Percentiles rank a stretch among this genome's conserved stretches.
Conservation (phyloP, 768 basidiomycete genomes). For the Leccinellum luteum region DNA sequence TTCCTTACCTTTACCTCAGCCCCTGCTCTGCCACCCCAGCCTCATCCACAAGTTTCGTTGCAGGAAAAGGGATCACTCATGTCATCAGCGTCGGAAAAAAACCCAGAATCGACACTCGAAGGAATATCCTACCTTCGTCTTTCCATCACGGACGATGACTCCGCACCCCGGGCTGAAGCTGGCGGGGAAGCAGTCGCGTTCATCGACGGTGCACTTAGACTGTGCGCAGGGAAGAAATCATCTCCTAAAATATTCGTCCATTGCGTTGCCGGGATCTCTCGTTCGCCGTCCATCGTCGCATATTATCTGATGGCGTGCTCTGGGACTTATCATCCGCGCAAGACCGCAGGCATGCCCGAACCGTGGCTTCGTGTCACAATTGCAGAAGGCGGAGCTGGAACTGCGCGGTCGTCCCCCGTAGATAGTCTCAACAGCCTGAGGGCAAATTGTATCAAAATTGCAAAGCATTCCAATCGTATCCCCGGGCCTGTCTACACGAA, state of each 20-base stretch:
- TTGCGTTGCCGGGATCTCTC: too few relatives aligned
- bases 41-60: background rate
- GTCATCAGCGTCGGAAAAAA: constrained; percentile 11
- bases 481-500: too few relatives aligned
- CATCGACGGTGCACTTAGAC: too few relatives aligned
- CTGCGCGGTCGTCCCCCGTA: too few relatives aligned
- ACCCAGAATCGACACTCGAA: background rate
- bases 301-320: too few relatives aligned
- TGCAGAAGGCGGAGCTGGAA: too few relatives aligned
- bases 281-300: too few relatives aligned
- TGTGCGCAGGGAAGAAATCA: too few relatives aligned
- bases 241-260: too few relatives aligned
- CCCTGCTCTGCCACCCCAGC: constrained; percentile 8
- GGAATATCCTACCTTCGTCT: constrained; percentile 6
- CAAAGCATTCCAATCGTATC: background rate
- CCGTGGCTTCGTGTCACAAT: too few relatives aligned
- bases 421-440: background rate
- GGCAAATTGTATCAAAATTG: background rate
- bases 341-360: too few relatives aligned
- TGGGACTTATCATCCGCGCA: too few relatives aligned
- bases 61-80: constrained; percentile 8
- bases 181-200: background rate
- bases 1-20: constrained; percentile 9
- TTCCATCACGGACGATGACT: constrained; percentile 6
- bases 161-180: constrained; percentile 3